These are phyloP conservation scores for Halophytophthora batemanensis DNA, from an alignment of 352 stramenopile species.

Conservation along the genomic window DNA sequence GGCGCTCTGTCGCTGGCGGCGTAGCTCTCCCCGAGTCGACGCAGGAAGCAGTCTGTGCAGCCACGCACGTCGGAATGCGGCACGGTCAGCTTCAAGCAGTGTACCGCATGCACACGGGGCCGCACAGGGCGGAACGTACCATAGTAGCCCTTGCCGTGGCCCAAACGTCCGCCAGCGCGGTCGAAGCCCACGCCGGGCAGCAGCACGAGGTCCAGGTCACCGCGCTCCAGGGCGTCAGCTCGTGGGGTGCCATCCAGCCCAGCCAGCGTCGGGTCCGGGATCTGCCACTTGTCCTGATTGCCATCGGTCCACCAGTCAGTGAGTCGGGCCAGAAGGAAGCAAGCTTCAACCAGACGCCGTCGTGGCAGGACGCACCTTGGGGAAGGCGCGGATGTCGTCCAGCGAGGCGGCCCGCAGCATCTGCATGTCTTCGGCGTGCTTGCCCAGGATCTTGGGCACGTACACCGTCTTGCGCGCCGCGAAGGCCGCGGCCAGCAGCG, in stretches of 20 bases:
- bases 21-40: conserved; percentile 52
- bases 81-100: conserved; percentile 9
- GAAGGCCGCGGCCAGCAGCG: conserved; percentile 58
- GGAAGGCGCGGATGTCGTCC: conserved; percentile 74
- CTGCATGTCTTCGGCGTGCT: conserved; percentile 58
- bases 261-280: conserved; percentile 66
- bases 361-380: conserved; percentile 43
- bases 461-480: conserved; percentile 70
- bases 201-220: conserved; percentile 77
- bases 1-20: conserved; percentile 26
- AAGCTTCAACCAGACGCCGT: not conserved
- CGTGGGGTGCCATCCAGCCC: conserved; percentile 19
- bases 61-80: not conserved
- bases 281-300: conserved; percentile 83
- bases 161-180: conserved; percentile 63
- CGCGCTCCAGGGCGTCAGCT: conserved; percentile 37
- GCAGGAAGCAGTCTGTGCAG: conserved; percentile 70
- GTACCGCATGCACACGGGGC: not conserved
- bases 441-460: conserved; percentile 84
- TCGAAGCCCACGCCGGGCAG: conserved; percentile 85
- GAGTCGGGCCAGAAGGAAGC: conserved; percentile 15
- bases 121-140: too few relatives aligned
- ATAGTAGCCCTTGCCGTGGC: conserved; percentile 89
- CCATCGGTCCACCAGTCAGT: conserved; percentile 6
- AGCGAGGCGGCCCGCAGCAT: conserved; percentile 72